Percentiles rank a stretch among this genome's conserved stretches.
Conservation (phyloP, 352 stramenopile genomes). For the Globisporangium abappressorium region DNA sequence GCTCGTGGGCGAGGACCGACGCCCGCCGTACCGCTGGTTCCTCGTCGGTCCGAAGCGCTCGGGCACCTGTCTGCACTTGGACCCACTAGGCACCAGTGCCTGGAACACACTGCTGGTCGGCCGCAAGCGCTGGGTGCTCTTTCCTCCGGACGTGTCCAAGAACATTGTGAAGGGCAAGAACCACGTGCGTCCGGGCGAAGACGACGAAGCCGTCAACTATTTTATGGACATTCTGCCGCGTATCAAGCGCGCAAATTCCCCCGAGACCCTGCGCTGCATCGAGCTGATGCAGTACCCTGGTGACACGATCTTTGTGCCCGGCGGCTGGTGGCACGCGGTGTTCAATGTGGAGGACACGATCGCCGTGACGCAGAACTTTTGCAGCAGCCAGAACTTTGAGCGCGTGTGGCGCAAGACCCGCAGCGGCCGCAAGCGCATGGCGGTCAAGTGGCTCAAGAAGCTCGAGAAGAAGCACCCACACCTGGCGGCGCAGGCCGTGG, state of each 20-base stretch:
- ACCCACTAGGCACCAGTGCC: conserved; percentile 94
- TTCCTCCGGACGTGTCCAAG: conserved; percentile 87
- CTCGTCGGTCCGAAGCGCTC: conserved; percentile 91
- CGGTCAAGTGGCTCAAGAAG: conserved; percentile 90
- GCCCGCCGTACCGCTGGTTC: conserved; percentile 96
- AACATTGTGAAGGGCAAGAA: conserved; percentile 72
- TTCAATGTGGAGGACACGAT: conserved; percentile 91
- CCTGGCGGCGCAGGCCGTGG: conserved; percentile 68
- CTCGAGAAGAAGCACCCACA: conserved; percentile 82
- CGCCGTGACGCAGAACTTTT: conserved; percentile 94
- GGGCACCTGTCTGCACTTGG: conserved; percentile 93
- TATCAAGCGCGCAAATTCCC: conserved; percentile 73
- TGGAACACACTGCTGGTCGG: conserved; percentile 96
- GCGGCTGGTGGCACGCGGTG: conserved; percentile 93
- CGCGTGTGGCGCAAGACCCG: conserved; percentile 88
- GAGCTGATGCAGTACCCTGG: conserved; percentile 90
- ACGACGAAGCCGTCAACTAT: conserved; percentile 93
- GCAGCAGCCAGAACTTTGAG: conserved; percentile 87
- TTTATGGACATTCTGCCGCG: conserved; percentile 90
- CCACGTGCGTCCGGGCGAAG: conserved; percentile 83
- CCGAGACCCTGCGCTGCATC: conserved; percentile 63
- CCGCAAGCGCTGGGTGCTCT: conserved; percentile 97
- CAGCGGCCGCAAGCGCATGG: conserved; percentile 92
- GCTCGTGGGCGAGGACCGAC: conserved; percentile 70
- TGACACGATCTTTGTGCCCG: conserved; percentile 92